Evolutionary conservation across 2,329 filamentous ascomycete species (phyloP), one percentile per base, ranked within the genome.

Genomic region (Botrytis byssoidea): DNA sequence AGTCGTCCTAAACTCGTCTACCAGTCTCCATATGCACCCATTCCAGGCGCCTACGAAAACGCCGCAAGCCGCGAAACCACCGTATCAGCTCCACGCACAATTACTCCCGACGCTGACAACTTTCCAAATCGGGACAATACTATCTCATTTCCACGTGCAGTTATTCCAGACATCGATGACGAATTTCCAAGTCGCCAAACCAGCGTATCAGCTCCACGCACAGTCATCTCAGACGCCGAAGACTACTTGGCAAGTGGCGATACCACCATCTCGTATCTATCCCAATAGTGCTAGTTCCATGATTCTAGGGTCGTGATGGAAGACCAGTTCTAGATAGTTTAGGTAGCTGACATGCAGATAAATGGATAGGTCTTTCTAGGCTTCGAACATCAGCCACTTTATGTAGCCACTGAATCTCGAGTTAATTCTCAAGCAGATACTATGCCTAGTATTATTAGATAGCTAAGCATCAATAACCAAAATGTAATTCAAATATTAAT

Each of bases 21-120:
- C 10, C 40, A 29, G 32, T 69, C 66, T 22, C 66, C 66, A 42
- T 69, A 57, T 7, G 51, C 32, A 32, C 10, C n/a, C 3, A 59
- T 25, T 1, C n/a, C 37, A n/a, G 25, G 2, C 1, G 37, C n/a
- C 10, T 5, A 14, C 0, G n/a, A 32, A 8, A 18, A 14, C 9
- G 0, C 7, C 5, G 35, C 8, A 40, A 37, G 16, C 14, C 5
- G 46, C 9, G 9, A 40, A 20, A 32, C 14, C 25, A 55, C 25
- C 5, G 22, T 68, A n/a, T 40, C 35, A 14, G 65, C 48, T n/a
- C 25, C 48, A 51, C 48, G 12, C 5, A n/a, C 48, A 3, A 16
- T 61, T 1, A 8, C 14, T 40, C 20, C 25, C 16, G 35, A 25
- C 25, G 32, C 22, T 4, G 44, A 46, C 7, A 20, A 22, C 18